Conservation (phyloP, 169 alveolate species). For the Plasmodium cynomolgi region DNA sequence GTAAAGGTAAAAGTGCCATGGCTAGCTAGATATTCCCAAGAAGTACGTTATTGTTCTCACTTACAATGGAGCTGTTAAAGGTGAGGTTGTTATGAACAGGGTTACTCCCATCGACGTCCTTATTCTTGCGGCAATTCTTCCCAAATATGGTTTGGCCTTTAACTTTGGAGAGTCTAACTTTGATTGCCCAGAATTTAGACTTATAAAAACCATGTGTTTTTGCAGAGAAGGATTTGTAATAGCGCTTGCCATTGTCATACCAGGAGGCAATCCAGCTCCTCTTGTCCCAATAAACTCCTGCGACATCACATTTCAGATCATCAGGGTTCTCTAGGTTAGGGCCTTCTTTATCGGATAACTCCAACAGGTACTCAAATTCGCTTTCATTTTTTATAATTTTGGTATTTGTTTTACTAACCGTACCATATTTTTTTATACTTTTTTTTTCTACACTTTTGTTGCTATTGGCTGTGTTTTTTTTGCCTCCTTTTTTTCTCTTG, state of each 20-base stretch:
- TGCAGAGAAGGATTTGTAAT: slow-evolving; percentile 87
- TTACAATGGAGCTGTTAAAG: neutral
- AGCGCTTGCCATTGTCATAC: slow-evolving; percentile 86
- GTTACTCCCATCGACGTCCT: neutral
- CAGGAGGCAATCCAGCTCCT: slow-evolving; percentile 91
- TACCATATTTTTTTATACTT: slow-evolving; percentile 12
- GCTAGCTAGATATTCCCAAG: neutral
- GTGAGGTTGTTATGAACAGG: neutral
- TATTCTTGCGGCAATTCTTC: slow-evolving; percentile 20
- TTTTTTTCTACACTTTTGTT: slow-evolving; percentile 53
- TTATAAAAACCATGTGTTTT: slow-evolving; percentile 88
- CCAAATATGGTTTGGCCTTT: slow-evolving; percentile 75
- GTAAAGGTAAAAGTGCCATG: neutral
- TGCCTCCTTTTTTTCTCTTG: slow-evolving; percentile 36
- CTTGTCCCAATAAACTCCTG: slow-evolving; percentile 91
- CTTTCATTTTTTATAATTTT: slow-evolving; percentile 76
- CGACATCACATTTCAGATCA: slow-evolving; percentile 83
- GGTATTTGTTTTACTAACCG: slow-evolving; percentile 15
- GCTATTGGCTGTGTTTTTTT: slow-evolving; percentile 6
- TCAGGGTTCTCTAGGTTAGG: slow-evolving; percentile 81
- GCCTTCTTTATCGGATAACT: slow-evolving; percentile 77
- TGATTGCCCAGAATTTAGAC: slow-evolving; percentile 88
- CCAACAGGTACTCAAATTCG: slow-evolving; percentile 85
- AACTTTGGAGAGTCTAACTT: slow-evolving; percentile 84
- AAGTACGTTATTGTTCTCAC: neutral